Evolutionary conservation across 768 basidiomycete species (phyloP).

Genomic region (Pisolithus marmoratus): DNA sequence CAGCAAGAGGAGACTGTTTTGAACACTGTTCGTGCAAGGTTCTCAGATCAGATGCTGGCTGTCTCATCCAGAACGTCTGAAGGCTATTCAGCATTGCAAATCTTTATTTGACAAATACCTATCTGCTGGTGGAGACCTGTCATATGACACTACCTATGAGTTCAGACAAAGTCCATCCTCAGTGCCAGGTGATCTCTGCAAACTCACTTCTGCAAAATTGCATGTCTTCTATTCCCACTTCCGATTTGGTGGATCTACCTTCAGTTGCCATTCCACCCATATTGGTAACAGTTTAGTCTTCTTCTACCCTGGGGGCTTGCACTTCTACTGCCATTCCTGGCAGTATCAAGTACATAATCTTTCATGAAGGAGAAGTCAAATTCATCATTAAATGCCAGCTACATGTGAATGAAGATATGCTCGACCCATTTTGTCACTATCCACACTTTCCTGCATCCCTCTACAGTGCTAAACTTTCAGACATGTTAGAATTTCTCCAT

Average conservation of each 20-base stretch:
- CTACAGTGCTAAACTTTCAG: not conserved
- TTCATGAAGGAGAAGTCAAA: not conserved
- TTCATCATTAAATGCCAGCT: not conserved
- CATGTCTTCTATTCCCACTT: not conserved
- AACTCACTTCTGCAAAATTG: not conserved
- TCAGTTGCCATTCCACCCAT: too few species aligned
- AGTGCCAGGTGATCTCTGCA: not conserved
- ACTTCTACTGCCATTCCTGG: not conserved
- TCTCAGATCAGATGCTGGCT: not conserved
- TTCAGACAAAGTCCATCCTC: not conserved
- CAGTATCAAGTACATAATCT: not conserved
- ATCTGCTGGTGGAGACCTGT: not conserved
- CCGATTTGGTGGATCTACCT: not conserved
- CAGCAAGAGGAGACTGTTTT: not conserved
- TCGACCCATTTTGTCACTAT: not conserved
- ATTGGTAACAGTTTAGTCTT: not conserved
- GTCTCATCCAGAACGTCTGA: not conserved
- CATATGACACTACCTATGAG: not conserved
- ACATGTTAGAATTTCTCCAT: not conserved
- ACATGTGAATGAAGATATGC: not conserved
- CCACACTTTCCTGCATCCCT: not conserved
- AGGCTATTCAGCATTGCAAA: not conserved
- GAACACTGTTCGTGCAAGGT: not conserved
- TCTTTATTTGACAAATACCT: not conserved
- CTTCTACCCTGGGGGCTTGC: not conserved